These are phyloP conservation scores for Porphyra umbilicalis DNA, from an alignment of 31 red algal species.

Conservation along the genomic window DNA sequence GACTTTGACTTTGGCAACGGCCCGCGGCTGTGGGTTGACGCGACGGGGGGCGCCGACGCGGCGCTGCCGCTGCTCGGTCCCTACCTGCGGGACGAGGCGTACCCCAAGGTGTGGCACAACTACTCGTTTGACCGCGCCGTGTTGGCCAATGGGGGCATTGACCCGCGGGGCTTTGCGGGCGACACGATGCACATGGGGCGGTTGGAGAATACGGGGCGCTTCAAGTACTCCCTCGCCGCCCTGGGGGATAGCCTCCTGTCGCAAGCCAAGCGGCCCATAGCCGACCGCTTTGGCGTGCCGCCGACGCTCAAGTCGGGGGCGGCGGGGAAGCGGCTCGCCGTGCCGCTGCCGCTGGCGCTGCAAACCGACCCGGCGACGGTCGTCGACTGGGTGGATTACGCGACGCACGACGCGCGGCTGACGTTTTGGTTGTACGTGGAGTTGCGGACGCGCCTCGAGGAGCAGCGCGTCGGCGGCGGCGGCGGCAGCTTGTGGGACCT, in stretches of 20 bases:
- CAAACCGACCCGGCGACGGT: slow-evolving; percentile 25
- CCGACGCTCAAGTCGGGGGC: slow-evolving; percentile 29
- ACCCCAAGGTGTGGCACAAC: slow-evolving; percentile 88
- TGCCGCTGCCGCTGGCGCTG: slow-evolving; percentile 44
- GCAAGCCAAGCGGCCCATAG: slow-evolving; percentile 34
- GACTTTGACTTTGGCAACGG: slow-evolving; percentile 64
- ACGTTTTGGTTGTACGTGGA: slow-evolving; percentile 41
- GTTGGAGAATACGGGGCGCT: slow-evolving; percentile 40
- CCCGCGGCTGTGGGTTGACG: slow-evolving; percentile 60
- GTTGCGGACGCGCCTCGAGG: slow-evolving; percentile 16
- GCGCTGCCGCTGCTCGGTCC: slow-evolving; percentile 23
- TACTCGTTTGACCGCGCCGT: slow-evolving; percentile 83
- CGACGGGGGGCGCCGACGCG: slow-evolving; percentile 15
- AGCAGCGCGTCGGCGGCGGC: slow-evolving; percentile 19
- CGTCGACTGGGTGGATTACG: slow-evolving; percentile 73
- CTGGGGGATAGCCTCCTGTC: slow-evolving; percentile 8
- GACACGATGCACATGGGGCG: slow-evolving; percentile 97
- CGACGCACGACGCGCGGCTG: slow-evolving; percentile 62
- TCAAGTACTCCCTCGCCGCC: slow-evolving; percentile 46
- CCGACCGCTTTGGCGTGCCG: slow-evolving; percentile 43
- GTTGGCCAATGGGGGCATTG: slow-evolving; percentile 64
- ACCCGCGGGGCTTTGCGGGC: slow-evolving; percentile 52
- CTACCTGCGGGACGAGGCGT: slow-evolving; percentile 52
- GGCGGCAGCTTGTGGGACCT: slow-evolving; percentile 48
- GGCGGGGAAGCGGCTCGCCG: slow-evolving; percentile 30